phyloP scores from a whole-genome alignment of 2,329 filamentous ascomycete species.

The Penicillium occitanis region DNA sequence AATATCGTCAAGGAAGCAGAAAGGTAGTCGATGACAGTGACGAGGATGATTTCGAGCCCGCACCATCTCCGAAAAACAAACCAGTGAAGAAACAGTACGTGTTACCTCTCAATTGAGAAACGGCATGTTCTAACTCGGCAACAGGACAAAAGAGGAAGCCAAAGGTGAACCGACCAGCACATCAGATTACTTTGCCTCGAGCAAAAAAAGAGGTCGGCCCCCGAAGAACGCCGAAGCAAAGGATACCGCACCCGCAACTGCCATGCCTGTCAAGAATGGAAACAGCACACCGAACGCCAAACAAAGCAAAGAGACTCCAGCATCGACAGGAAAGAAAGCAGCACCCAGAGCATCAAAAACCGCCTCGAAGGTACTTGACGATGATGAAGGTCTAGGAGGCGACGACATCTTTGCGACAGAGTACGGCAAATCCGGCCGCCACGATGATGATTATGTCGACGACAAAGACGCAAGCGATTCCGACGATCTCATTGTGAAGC shows the following conservation, averaged over 20 bases:
- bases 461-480: conserved; percentile 63
- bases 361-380: conserved; percentile 53
- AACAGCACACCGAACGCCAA: conserved; percentile 38
- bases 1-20: conserved; percentile 46
- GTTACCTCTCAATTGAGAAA: conserved; percentile 14
- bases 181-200: conserved; percentile 62
- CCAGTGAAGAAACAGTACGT: conserved; percentile 52
- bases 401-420: conserved; percentile 83
- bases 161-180: conserved; percentile 60
- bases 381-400: conserved; percentile 66
- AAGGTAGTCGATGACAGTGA: conserved; percentile 80
- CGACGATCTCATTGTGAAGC: conserved; percentile 63
- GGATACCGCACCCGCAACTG: conserved; percentile 23
- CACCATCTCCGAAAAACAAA: conserved; percentile 39
- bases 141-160: conserved; percentile 51
- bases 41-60: conserved; percentile 61
- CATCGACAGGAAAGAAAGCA: conserved; percentile 24
- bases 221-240: conserved; percentile 30
- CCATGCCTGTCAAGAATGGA: conserved; percentile 11
- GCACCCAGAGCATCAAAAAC: conserved; percentile 21
- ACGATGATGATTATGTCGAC: conserved; percentile 66
- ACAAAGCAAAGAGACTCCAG: conserved; percentile 42
- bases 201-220: conserved; percentile 56
- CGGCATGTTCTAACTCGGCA: conserved; percentile 1
- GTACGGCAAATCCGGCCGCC: conserved; percentile 63